Percentiles rank a stretch among this genome's conserved stretches.
These are phyloP conservation scores for Cyclostephanos invisitatus DNA, from an alignment of 108 stramenopile genomes.

Conservation along the genomic window DNA sequence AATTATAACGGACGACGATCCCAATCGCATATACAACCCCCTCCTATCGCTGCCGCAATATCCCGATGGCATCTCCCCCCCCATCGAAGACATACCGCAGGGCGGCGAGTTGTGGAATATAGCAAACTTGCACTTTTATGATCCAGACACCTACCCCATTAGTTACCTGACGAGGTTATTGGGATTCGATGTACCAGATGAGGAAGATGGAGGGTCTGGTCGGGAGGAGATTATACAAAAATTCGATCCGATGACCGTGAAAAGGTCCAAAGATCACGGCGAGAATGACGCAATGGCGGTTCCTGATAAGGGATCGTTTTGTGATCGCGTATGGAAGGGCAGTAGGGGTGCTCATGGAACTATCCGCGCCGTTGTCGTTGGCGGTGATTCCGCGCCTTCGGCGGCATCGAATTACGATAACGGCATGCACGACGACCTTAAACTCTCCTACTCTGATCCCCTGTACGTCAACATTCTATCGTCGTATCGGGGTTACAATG, in stretches of 20 bases:
- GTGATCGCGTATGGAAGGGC: slow-evolving; percentile 21
- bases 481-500: slow-evolving; percentile 43
- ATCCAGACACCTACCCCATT: slow-evolving; percentile 77
- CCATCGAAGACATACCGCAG: slow-evolving; percentile 53
- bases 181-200: slow-evolving; percentile 62
- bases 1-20: slow-evolving; percentile 48
- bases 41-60: slow-evolving; percentile 44
- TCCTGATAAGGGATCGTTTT: slow-evolving; percentile 23
- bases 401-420: slow-evolving; percentile 2
- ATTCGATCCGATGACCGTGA: slow-evolving; percentile 30
- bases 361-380: neutral
- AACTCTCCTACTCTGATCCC: slow-evolving; percentile 35
- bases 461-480: slow-evolving; percentile 29
- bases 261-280: slow-evolving; percentile 1
- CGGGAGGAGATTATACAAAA: slow-evolving; percentile 13
- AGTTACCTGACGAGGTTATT: slow-evolving; percentile 65
- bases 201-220: slow-evolving; percentile 14
- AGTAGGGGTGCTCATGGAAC: neutral
- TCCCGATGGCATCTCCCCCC: slow-evolving; percentile 40
- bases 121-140: slow-evolving; percentile 53
- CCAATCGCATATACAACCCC: slow-evolving; percentile 60
- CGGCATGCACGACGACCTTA: slow-evolving; percentile 17
- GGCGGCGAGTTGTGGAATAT: slow-evolving; percentile 56
- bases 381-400: slow-evolving; percentile 2
- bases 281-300: slow-evolving; percentile 13